Base-by-base conservation (phyloP, 176 grass and related monocot species). In the Puccinellia tenuiflora region DNA sequence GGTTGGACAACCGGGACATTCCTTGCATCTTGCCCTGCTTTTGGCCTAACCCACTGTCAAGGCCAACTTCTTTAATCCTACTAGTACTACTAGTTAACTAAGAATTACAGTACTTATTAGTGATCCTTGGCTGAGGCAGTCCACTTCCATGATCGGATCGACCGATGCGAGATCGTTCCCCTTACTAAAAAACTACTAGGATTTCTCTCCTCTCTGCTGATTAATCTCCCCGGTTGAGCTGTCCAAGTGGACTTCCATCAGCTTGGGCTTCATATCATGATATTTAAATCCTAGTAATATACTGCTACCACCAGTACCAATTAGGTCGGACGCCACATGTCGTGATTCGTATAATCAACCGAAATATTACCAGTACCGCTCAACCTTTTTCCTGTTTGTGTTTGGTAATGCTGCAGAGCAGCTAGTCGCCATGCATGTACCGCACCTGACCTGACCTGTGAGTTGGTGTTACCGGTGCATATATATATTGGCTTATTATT, bases 161-260 rank as follows among this genome's bases (percentile, higher is more conserved):
- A 47, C 83, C 28, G 15, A 86, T 63, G 75, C 46, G 52, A 45
- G 45, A 54, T 42, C 56, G 38, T 76, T n/a, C n/a, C 21, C 30
- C 18, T 70, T 45, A 14, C 26, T 14, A 26, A 45, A 71, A n/a
- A 9, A 17, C n/a, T 17, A 39, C n/a, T 1, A 15, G 1, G 12
- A 0, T 26, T 43, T 15, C 20, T 9, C 10, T 50, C 50, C 0
- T 10, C 3, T 33, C 5, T 39, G 38, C 42, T 45, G n/a, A n/a
- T n/a, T n/a, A 33, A 6, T 18, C 11, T 12, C 57, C 1, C 17
- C 3, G 3, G 37, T 29, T 83, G 88, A 79, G 84, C 88, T 86
- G 88, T 79, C 75, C 57, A 79, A 87, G 84, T 90, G 75, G 84
- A 87, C 80, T 87, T 68, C 17, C 25, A 28, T 30, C 51, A 52